Evolutionary conservation across 805 yeast genomes (phyloP).

Genomic region (Candida manassasensis): DNA sequence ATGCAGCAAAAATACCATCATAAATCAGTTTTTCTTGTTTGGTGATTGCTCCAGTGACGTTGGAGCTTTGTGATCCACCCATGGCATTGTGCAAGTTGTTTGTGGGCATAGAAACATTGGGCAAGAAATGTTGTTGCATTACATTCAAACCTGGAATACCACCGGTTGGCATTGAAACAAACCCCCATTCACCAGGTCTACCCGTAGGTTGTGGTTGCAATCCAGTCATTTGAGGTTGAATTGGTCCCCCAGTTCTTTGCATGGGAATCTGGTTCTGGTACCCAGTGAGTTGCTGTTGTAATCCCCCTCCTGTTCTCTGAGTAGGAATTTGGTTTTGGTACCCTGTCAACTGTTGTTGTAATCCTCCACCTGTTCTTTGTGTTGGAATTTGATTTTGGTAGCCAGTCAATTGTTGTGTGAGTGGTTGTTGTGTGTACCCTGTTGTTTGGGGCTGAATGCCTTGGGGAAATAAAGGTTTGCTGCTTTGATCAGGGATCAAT

Average conservation of each 20-base stretch:
- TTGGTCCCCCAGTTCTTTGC: conserved; percentile 20
- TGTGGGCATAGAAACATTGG: conserved; percentile 36
- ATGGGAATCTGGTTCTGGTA: conserved; percentile 16
- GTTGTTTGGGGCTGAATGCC: conserved; percentile 16
- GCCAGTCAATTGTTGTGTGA: conserved; percentile 20
- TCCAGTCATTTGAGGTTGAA: conserved; percentile 42
- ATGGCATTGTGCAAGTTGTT: conserved; percentile 38
- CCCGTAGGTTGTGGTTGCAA: conserved; percentile 58
- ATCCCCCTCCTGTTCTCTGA: conserved; percentile 8
- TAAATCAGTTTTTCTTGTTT: conserved; percentile 83
- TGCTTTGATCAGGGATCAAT: conserved; percentile 45
- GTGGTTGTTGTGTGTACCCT: conserved; percentile 15
- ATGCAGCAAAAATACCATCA: conserved; percentile 81
- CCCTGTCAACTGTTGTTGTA: conserved; percentile 15
- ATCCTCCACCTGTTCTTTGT: conserved; percentile 7
- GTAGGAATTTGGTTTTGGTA: conserved; percentile 19
- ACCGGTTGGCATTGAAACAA: conserved; percentile 62
- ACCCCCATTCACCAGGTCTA: conserved; percentile 77
- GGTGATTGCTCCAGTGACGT: conserved; percentile 78
- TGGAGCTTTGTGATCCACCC: conserved; percentile 43
- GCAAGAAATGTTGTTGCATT: conserved; percentile 65
- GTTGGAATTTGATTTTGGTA: conserved; percentile 12
- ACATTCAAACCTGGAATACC: conserved; percentile 68
- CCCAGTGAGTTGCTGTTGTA: conserved; percentile 21
- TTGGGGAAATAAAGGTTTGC: conserved; percentile 29